A percentile compares a stretch with the other conserved stretches of the same genome.
phyloP scores from a whole-genome alignment of 108 stramenopile species.

The Skeletonema marinoi region DNA sequence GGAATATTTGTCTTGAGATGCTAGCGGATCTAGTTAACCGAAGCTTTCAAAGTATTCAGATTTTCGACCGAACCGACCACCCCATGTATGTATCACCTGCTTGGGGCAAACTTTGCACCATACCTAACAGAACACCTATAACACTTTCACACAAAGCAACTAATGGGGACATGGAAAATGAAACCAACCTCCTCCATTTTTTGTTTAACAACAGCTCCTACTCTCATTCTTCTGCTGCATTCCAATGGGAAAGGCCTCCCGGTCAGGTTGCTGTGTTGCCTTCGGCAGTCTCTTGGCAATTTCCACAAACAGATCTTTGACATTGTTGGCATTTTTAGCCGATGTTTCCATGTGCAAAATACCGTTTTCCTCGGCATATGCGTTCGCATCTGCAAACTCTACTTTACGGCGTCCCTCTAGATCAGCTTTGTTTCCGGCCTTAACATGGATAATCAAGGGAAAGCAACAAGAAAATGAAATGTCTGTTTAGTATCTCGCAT shows the following conservation, averaged over 20 bases:
- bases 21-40: not conserved
- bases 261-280: slow-evolving; percentile 83
- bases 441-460: not conserved
- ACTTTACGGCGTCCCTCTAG: slow-evolving; percentile 86
- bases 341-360: slow-evolving; percentile 96
- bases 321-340: slow-evolving; percentile 96
- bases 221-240: slow-evolving; percentile 84
- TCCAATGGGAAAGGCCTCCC: slow-evolving; percentile 92
- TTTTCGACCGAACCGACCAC: too few species aligned
- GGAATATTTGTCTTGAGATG: not conserved
- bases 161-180: not conserved
- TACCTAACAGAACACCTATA: not conserved
- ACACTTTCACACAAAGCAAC: not conserved
- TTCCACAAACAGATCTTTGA: slow-evolving; percentile 86
- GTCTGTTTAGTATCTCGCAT: not conserved
- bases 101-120: not conserved
- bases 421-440: slow-evolving; percentile 96
- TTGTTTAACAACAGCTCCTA: slow-evolving; percentile 84
- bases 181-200: not conserved
- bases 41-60: not conserved
- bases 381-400: slow-evolving; percentile 91
- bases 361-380: slow-evolving; percentile 92
- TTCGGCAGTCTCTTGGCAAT: slow-evolving; percentile 96
- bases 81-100: too few species aligned
- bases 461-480: not conserved